Percentiles rank a stretch among this genome's conserved stretches.
These are phyloP conservation scores for Alternaria brassicicola DNA, from an alignment of 2,329 filamentous ascomycete genomes.

Conservation along the genomic window DNA sequence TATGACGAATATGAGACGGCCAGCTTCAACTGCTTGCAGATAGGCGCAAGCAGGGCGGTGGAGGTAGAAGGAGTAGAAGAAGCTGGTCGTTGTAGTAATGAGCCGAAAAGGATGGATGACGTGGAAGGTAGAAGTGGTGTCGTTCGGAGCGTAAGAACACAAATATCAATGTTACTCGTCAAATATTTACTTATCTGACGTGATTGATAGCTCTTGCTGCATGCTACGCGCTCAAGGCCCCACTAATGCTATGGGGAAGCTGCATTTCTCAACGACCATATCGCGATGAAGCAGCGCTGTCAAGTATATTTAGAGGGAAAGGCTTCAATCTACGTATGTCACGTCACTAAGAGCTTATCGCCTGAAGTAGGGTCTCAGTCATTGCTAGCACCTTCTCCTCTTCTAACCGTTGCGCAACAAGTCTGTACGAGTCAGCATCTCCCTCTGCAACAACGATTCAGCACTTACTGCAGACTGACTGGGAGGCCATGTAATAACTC, in stretches of 20 bases:
- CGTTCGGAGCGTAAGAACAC: neutral
- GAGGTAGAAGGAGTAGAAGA: constrained; percentile 6
- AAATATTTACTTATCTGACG: neutral
- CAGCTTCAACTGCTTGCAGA: constrained; percentile 18
- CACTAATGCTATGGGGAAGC: neutral
- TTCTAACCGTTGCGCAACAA: constrained; percentile 50
- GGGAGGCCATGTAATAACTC: constrained; percentile 53
- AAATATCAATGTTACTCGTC: neutral
- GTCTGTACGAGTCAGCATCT: constrained; percentile 18
- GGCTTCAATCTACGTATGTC: neutral
- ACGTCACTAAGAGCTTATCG: constrained; percentile 17
- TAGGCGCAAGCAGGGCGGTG: neutral
- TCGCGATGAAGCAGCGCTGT: neutral
- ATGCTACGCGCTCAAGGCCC: neutral
- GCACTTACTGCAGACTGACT: constrained; percentile 47
- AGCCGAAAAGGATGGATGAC: constrained; percentile 11
- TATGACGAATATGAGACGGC: constrained; percentile 7
- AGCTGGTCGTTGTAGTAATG: constrained; percentile 19
- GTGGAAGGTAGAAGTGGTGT: constrained; percentile 13
- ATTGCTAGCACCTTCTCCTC: constrained; percentile 53
- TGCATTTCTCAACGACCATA: neutral
- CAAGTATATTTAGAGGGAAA: neutral
- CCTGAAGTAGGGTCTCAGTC: constrained; percentile 45
- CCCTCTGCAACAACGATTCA: neutral
- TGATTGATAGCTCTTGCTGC: constrained; percentile 4